Conservation (phyloP, 2,329 filamentous ascomycete species). For the Cercospora zeae-maydis region DNA sequence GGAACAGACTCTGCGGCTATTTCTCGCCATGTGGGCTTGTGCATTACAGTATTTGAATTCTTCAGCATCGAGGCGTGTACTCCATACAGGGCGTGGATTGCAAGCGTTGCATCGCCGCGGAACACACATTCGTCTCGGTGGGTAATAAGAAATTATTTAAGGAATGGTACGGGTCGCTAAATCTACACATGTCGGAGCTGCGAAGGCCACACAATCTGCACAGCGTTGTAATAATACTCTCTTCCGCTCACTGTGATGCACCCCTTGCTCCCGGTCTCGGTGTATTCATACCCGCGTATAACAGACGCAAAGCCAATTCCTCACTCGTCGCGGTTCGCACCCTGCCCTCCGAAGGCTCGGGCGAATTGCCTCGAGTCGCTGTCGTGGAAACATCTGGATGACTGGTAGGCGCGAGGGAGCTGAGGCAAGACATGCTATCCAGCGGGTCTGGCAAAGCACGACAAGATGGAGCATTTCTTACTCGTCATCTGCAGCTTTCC, state of each 20-base stretch:
- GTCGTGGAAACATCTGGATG: neutral
- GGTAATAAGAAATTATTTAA: too few relatives aligned
- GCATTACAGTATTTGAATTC: too few relatives aligned
- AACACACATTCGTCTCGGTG: too few relatives aligned
- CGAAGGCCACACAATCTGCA: neutral
- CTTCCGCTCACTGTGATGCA: neutral
- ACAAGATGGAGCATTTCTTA: neutral
- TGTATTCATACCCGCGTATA: neutral
- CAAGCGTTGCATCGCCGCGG: too few relatives aligned
- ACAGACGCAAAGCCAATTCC: neutral
- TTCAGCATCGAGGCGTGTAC: neutral
- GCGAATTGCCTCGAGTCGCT: neutral
- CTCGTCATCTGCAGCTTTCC: slow-evolving; percentile 2
- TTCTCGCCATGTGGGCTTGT: neutral
- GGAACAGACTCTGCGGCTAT: neutral
- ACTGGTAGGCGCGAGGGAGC: neutral
- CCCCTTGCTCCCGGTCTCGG: neutral
- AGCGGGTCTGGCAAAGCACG: neutral
- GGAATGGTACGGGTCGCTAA: neutral
- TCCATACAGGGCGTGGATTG: neutral
- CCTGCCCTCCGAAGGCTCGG: neutral
- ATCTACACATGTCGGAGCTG: neutral
- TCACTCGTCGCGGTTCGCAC: slow-evolving; percentile 4
- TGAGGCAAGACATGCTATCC: neutral
- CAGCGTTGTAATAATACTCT: neutral